Evolutionary conservation across 306 rosid genomes (phyloP).

Genomic region (Prunus kanzakura): DNA sequence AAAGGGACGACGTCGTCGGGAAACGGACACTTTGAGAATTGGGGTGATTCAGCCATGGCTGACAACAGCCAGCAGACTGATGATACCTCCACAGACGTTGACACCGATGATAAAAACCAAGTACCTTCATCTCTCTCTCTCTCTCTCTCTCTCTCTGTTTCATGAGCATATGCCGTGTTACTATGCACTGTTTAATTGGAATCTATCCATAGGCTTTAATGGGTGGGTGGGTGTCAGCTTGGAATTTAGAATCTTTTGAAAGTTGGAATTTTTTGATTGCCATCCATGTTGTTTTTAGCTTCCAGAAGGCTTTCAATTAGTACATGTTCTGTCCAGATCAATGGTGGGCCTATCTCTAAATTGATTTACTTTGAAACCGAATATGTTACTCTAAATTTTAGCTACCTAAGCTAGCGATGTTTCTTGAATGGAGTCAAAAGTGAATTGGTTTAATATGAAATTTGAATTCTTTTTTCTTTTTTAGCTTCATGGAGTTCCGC

Average conservation of each 20-base stretch:
- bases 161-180: not conserved
- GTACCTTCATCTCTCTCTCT: constrained; percentile 26
- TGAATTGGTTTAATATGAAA: not conserved
- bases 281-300: not conserved
- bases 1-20: constrained; percentile 46
- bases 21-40: constrained; percentile 69
- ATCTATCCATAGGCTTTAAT: constrained; percentile 1
- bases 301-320: not conserved
- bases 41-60: constrained; percentile 71
- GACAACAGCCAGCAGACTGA: constrained; percentile 70
- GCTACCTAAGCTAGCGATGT: not conserved
- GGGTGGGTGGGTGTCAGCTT: not conserved
- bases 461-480: not conserved
- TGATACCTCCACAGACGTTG: constrained; percentile 74
- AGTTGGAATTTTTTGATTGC: not conserved
- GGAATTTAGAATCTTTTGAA: not conserved
- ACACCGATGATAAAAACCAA: constrained; percentile 53
- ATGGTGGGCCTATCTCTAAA: not conserved
- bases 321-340: not conserved
- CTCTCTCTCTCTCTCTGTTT: constrained; percentile 13
- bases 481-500: constrained; percentile 51
- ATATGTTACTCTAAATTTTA: not conserved
- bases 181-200: not conserved
- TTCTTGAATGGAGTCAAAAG: not conserved
- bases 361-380: too few relatives aligned